Evolutionary conservation across 306 rosid species (phyloP).

Genomic region (Calophaca sinica): DNA sequence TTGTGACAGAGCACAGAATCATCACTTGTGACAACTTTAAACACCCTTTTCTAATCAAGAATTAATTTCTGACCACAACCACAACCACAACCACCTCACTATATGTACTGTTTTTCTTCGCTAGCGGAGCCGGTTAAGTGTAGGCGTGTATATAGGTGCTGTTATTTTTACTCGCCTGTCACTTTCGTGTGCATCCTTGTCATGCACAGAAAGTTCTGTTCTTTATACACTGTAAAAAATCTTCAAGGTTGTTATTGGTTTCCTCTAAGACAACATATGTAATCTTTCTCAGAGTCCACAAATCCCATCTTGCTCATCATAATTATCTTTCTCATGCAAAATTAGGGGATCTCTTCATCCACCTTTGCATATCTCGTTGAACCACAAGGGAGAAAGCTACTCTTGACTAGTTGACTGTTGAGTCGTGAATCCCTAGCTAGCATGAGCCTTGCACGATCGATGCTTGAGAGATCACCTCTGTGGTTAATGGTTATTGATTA

Average conservation of each 20-base stretch:
- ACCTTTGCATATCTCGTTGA: background rate
- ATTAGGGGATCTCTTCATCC: slow-evolving; percentile 30
- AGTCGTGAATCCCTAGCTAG: background rate
- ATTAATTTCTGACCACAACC: too few relatives aligned
- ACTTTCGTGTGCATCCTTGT: slow-evolving; percentile 1
- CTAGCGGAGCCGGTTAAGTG: too few relatives aligned
- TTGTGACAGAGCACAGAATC: too few relatives aligned
- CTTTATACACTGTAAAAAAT: background rate
- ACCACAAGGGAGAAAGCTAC: background rate
- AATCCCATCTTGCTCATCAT: slow-evolving; percentile 2
- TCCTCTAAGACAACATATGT: slow-evolving; percentile 10
- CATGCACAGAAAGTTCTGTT: slow-evolving; percentile 6
- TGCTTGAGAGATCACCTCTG: background rate
- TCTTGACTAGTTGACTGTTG: background rate
- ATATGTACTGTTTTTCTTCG: too few relatives aligned
- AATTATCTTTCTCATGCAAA: slow-evolving; percentile 13
- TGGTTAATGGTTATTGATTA: too few relatives aligned
- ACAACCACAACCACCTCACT: too few relatives aligned
- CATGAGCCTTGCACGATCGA: background rate
- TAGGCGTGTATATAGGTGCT: slow-evolving; percentile 3
- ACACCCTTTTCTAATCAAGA: too few relatives aligned
- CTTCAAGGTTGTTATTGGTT: background rate
- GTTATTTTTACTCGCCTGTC: slow-evolving; percentile 5
- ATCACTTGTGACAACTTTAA: too few relatives aligned
- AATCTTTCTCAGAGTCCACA: background rate